Percentiles rank a stretch among this genome's conserved stretches.
These are phyloP conservation scores for Aspergillus ruber DNA, from an alignment of 2,329 filamentous ascomycete species.

Conservation along the genomic window DNA sequence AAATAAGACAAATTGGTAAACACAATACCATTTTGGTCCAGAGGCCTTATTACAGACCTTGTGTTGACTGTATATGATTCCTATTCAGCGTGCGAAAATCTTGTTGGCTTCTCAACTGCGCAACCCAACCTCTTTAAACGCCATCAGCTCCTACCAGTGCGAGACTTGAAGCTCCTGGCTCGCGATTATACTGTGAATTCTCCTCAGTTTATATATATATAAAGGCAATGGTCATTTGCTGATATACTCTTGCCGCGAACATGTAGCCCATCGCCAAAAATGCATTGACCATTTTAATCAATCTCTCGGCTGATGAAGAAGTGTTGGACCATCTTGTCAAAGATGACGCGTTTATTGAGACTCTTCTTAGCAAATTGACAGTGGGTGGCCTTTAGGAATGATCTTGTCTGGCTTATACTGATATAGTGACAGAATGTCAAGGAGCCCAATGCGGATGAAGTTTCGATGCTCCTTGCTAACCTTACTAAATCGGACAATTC, in stretches of 20 bases:
- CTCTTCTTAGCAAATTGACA: slow-evolving; percentile 65
- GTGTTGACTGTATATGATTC: not conserved
- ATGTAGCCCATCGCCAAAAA: slow-evolving; percentile 79
- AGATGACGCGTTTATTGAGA: slow-evolving; percentile 75
- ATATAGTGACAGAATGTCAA: slow-evolving; percentile 37
- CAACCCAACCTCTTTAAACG: slow-evolving; percentile 79
- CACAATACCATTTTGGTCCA: not conserved
- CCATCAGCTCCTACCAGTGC: slow-evolving; percentile 69
- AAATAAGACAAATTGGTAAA: slow-evolving; percentile 73
- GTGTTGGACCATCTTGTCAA: slow-evolving; percentile 65
- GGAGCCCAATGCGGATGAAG: slow-evolving; percentile 74
- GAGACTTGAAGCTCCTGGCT: slow-evolving; percentile 79
- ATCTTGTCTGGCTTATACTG: slow-evolving; percentile 1
- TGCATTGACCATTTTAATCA: slow-evolving; percentile 69
- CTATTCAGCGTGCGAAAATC: slow-evolving; percentile 66
- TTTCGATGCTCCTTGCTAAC: slow-evolving; percentile 91
- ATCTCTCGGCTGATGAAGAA: slow-evolving; percentile 78
- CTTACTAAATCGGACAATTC: slow-evolving; percentile 73
- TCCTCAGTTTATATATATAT: not conserved
- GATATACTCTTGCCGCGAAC: slow-evolving; percentile 5
- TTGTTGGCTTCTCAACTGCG: slow-evolving; percentile 74
- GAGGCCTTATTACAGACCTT: not conserved
- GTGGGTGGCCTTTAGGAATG: slow-evolving; percentile 52
- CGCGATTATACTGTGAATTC: slow-evolving; percentile 69
- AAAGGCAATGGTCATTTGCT: not conserved